Percentiles rank a stretch among this genome's conserved stretches.
phyloP scores from a whole-genome alignment of 2,329 filamentous ascomycete species.

The Leptographium wingfieldii region DNA sequence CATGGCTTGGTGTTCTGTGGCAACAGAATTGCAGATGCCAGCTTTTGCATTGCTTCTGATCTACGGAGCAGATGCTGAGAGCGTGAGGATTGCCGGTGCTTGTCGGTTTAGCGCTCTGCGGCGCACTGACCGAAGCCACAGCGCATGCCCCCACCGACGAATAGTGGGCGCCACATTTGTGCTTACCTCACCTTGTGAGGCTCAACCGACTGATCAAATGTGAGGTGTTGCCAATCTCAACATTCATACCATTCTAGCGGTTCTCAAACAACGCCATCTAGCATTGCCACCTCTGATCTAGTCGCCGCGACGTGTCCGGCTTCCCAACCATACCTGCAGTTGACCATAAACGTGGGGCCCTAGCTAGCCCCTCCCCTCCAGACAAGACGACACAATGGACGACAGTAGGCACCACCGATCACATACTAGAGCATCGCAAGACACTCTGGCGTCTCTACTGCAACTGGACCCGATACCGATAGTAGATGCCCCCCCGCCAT shows the following conservation, averaged over 20 bases:
- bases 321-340: not conserved
- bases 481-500: slow-evolving; percentile 32
- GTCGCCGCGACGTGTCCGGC: not conserved
- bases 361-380: not conserved
- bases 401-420: slow-evolving; percentile 18
- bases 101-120: not conserved
- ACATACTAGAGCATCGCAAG: slow-evolving; percentile 30
- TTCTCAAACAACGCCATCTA: not conserved
- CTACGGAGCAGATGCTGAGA: not conserved
- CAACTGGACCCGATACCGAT: slow-evolving; percentile 78
- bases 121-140: not conserved
- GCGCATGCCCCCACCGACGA: not conserved
- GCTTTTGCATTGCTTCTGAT: not conserved
- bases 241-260: not conserved
- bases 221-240: not conserved
- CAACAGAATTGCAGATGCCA: too few relatives aligned
- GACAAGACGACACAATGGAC: slow-evolving; percentile 1
- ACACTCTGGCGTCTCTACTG: slow-evolving; percentile 52
- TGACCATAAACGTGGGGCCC: not conserved
- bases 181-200: not conserved
- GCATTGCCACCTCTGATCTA: not conserved
- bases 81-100: too few relatives aligned
- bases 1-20: not conserved
- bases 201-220: not conserved
- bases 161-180: slow-evolving; percentile 17